A percentile compares a stretch with the other conserved stretches of the same genome.
phyloP scores from a whole-genome alignment of 2,329 filamentous ascomycete species.

The Aspergillus hortae region DNA sequence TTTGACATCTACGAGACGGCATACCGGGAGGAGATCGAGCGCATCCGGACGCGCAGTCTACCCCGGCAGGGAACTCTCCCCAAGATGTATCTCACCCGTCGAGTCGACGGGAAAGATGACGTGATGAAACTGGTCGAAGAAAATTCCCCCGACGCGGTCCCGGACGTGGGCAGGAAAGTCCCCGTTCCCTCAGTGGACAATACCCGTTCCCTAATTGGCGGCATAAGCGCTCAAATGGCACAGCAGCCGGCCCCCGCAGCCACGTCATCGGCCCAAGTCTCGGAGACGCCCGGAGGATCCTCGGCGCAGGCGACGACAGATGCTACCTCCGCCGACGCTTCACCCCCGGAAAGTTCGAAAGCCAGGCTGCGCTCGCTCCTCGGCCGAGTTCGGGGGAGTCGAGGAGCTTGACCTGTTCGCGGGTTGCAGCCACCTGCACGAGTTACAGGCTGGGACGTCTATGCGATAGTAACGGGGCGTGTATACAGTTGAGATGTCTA shows the following conservation, averaged over 20 bases:
- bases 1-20: slow-evolving; percentile 86
- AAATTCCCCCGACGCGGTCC: slow-evolving; percentile 10
- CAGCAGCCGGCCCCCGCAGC: neutral
- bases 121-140: slow-evolving; percentile 32
- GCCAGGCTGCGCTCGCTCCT: slow-evolving; percentile 21
- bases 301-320: slow-evolving; percentile 3
- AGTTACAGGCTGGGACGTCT: neutral
- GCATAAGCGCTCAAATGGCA: neutral
- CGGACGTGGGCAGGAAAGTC: slow-evolving; percentile 11
- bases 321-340: slow-evolving; percentile 2
- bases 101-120: slow-evolving; percentile 44
- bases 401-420: neutral
- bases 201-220: slow-evolving; percentile 10
- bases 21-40: slow-evolving; percentile 75
- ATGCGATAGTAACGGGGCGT: no score
- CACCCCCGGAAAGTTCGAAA: slow-evolving; percentile 12
- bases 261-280: neutral
- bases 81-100: slow-evolving; percentile 56
- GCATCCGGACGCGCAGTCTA: slow-evolving; percentile 55
- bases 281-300: neutral
- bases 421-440: neutral
- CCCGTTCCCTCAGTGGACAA: slow-evolving; percentile 7
- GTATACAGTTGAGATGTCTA: no score
- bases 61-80: slow-evolving; percentile 42
- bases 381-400: slow-evolving; percentile 16